Evolutionary conservation across 2,329 filamentous ascomycete species (phyloP).

Genomic region (Botrytis pseudocinerea): DNA sequence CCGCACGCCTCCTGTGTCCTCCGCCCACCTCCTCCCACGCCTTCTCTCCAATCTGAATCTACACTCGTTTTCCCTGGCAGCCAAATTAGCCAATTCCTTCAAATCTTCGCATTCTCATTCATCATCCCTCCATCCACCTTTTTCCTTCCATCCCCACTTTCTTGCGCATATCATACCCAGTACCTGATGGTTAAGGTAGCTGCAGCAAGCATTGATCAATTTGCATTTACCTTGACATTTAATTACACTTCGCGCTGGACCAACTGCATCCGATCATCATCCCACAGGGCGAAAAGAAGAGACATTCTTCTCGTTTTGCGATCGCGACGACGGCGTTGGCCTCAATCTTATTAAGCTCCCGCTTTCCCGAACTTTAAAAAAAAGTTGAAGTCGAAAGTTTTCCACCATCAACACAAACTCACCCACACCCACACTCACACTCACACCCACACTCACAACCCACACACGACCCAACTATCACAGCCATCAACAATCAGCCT

Average conservation of each 20-base stretch:
- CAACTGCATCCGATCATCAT: not conserved
- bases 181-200: constrained; percentile 21
- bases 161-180: constrained; percentile 22
- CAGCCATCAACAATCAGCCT: constrained; percentile 3
- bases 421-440: too few species aligned
- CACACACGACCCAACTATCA: not conserved
- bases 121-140: constrained; percentile 16
- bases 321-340: constrained; percentile 11
- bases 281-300: not conserved
- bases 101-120: constrained; percentile 2
- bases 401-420: not conserved
- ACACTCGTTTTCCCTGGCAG: not conserved
- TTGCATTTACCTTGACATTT: not conserved
- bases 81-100: constrained; percentile 8
- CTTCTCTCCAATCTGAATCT: constrained; percentile 5
- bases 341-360: not conserved
- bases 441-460: not conserved
- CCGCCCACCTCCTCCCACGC: not conserved
- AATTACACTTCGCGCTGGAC: constrained; percentile 9
- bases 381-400: constrained; percentile 11
- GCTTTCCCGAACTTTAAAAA: not conserved
- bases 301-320: not conserved
- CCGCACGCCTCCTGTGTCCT: not conserved
- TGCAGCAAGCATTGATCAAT: constrained; percentile 23
- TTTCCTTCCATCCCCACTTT: constrained; percentile 19